Conservation (phyloP, 2,329 filamentous ascomycete species). For the Hypoxylon sp. region DNA sequence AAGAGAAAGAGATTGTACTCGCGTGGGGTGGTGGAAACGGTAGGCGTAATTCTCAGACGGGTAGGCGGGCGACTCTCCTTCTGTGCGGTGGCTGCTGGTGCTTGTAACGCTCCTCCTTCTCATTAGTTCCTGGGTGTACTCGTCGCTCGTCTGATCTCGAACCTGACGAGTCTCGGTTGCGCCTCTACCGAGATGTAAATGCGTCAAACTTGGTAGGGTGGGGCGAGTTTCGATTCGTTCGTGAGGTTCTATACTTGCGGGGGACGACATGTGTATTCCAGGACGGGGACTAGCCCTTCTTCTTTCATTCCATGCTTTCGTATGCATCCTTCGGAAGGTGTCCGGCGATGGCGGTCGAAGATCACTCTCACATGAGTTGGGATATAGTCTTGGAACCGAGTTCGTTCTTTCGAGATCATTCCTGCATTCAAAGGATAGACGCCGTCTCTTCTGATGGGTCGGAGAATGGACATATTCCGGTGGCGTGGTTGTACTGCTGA, state of each 20-base stretch:
- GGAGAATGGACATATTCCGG: conserved; percentile 66
- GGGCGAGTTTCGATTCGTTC: conserved; percentile 55
- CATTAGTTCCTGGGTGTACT: conserved; percentile 50
- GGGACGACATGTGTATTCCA: conserved; percentile 51
- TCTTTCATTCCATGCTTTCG: conserved; percentile 55
- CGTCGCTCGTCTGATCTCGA: conserved; percentile 54
- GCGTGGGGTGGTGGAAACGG: conserved; percentile 58
- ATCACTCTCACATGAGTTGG: conserved; percentile 49
- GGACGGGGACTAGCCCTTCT: conserved; percentile 54
- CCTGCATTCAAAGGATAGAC: conserved; percentile 59
- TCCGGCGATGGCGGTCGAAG: conserved; percentile 55
- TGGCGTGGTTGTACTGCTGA: conserved; percentile 52
- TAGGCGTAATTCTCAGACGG: conserved; percentile 54
- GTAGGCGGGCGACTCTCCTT: conserved; percentile 52
- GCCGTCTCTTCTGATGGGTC: conserved; percentile 61
- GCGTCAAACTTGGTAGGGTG: conserved; percentile 59
- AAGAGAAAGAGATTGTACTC: conserved; percentile 61
- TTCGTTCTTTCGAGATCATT: conserved; percentile 56
- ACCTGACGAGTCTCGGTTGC: conserved; percentile 50
- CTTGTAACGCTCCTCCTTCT: conserved; percentile 47
- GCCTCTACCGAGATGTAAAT: conserved; percentile 55
- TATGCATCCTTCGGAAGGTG: conserved; percentile 44
- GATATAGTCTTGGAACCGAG: conserved; percentile 62
- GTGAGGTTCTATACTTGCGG: conserved; percentile 50
- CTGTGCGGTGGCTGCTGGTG: conserved; percentile 49